A percentile compares a stretch with the other conserved stretches of the same genome.
Conservation (phyloP, 1,139 yeast genomes). For the Yarrowia galli region DNA sequence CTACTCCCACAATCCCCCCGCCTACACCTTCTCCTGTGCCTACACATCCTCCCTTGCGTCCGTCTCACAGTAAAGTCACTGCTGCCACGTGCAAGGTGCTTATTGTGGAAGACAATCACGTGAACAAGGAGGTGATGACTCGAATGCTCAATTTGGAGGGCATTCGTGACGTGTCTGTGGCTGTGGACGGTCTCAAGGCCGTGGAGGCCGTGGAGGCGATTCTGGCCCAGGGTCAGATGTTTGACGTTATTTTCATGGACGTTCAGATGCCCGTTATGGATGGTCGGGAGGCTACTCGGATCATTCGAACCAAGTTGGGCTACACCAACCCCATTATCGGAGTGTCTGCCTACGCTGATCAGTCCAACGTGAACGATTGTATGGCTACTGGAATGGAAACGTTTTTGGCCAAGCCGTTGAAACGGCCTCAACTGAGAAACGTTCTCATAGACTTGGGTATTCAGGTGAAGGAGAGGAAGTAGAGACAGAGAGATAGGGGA, state of each 20-base stretch:
- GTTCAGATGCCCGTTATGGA: slow-evolving; percentile 96
- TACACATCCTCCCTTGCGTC: background rate
- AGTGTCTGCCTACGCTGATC: slow-evolving; percentile 93
- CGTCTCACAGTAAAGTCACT: background rate
- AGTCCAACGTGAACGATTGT: slow-evolving; percentile 85
- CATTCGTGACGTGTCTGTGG: slow-evolving; percentile 71
- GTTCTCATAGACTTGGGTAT: slow-evolving; percentile 18
- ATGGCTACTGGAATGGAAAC: slow-evolving; percentile 87
- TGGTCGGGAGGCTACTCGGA: slow-evolving; percentile 80
- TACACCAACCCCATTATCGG: slow-evolving; percentile 84
- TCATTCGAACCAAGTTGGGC: slow-evolving; percentile 67
- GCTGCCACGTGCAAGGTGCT: slow-evolving; percentile 56
- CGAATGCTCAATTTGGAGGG: slow-evolving; percentile 91
- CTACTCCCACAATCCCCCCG: background rate
- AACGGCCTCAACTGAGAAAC: slow-evolving; percentile 44
- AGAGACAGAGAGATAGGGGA: background rate
- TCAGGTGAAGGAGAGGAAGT: slow-evolving; percentile 35
- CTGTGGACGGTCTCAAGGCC: slow-evolving; percentile 92
- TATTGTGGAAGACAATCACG: slow-evolving; percentile 95
- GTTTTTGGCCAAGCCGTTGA: slow-evolving; percentile 79
- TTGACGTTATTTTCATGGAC: slow-evolving; percentile 89
- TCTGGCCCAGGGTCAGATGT: slow-evolving; percentile 59
- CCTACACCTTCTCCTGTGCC: slow-evolving; percentile 15
- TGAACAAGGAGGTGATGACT: slow-evolving; percentile 91
- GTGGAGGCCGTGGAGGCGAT: slow-evolving; percentile 60